Base-by-base conservation (phyloP, 306 rosid genomes). In the Oxytropis ochrocephala region DNA sequence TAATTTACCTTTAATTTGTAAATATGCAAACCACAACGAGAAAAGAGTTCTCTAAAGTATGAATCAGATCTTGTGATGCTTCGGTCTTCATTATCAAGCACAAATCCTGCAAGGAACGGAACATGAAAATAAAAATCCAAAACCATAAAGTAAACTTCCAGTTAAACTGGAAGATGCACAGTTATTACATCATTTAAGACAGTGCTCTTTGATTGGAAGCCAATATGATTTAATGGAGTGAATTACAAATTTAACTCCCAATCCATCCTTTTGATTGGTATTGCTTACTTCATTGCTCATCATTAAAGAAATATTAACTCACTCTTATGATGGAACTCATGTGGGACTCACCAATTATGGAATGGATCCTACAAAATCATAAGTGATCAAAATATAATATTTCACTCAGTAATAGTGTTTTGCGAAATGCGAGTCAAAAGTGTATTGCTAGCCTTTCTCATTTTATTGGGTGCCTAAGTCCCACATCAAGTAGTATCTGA, bases 21-120 rank as follows among this genome's bases (percentile, higher is more conserved):
- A 39, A 85, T 39, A 82, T 88, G 87, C 75, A 94, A 87, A 42
- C 95, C 94, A 53, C 96, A 94, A n/a, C 71, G 83, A 72, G 79
- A 76, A 75, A 94, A 88, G 68, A 90, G 90, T 76, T 85, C 84
- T 85, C 80, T 90, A 72, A 85, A 94, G 88, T 88, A 90, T 46
- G 29, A 42, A 76, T 94, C 97, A 30, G 96, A 94, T 77, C 97
- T 88, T 12, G 98, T 90, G 55, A 94, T 35, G 53, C 98, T 94
- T 52, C 90, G 82, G 65, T 94, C 98, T 74, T 79, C 90, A 33
- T 88, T 94, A 72, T 90, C 98, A 43, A 94, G 80, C 79, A 94
- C 83, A 47, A 94, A 94, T 51, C 98, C 98, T 94, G 73, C 54
- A 64, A 35, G 17, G 77, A 42, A 47, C 52, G 35, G 64, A 36